phyloP scores from a whole-genome alignment of 208 protist species.

The Crithidia expoeki region DNA sequence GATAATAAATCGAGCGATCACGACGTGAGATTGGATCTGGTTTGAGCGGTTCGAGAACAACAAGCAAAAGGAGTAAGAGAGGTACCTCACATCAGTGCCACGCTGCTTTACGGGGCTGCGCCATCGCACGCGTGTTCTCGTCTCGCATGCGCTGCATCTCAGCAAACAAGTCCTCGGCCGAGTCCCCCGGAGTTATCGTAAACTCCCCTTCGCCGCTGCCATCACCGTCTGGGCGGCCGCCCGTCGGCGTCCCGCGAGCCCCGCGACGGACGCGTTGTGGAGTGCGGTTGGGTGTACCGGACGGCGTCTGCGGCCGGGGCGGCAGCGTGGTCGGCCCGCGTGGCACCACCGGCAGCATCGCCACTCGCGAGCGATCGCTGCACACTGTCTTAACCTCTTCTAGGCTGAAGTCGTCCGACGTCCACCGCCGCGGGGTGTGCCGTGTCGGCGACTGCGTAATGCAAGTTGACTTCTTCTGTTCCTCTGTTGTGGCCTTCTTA shows the following conservation, averaged over 20 bases:
- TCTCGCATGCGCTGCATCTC: conserved; percentile 61
- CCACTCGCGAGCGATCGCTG: conserved; percentile 34
- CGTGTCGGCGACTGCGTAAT: conserved; percentile 5
- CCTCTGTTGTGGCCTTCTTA: not conserved
- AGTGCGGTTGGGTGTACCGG: not conserved
- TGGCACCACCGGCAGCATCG: conserved; percentile 6
- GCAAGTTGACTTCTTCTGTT: not conserved
- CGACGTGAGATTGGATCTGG: too few species aligned
- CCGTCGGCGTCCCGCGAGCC: conserved; percentile 29
- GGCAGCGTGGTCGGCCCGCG: conserved; percentile 33
- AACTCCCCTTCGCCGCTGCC: not conserved
- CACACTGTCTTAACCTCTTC: conserved; percentile 40
- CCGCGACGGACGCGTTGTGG: conserved; percentile 30
- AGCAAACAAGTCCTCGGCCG: conserved; percentile 32
- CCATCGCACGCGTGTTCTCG: conserved; percentile 65
- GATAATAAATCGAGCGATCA: not conserved
- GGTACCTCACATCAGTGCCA: conserved; percentile 29
- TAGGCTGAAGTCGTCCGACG: conserved; percentile 27
- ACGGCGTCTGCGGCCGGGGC: conserved; percentile 26
- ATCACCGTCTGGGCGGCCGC: conserved; percentile 13
- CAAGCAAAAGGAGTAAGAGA: too few species aligned
- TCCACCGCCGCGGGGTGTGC: conserved; percentile 25
- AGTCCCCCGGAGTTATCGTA: not conserved
- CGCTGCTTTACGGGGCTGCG: conserved; percentile 34
- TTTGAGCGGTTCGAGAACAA: not conserved